phyloP scores from a whole-genome alignment of 306 rosid species.

The Pyrus bretschneideri region DNA sequence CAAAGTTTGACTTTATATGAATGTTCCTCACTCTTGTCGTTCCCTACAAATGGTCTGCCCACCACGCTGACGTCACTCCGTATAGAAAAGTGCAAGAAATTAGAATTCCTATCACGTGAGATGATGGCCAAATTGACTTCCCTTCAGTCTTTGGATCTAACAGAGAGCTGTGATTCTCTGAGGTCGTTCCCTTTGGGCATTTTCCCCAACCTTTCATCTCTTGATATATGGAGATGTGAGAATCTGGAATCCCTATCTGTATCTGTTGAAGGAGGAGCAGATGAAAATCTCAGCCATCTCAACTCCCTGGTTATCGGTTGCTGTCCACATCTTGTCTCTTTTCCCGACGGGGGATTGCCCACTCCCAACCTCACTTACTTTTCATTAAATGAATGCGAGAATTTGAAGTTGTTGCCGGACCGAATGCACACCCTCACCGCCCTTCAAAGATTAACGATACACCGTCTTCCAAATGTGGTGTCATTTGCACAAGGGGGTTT shows the following conservation, averaged over 20 bases:
- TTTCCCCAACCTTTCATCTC: background rate
- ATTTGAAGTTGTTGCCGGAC: background rate
- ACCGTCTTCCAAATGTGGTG: background rate
- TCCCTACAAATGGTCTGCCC: no score
- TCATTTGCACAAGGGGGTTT: no score
- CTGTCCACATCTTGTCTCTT: background rate
- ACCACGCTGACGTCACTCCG: no score
- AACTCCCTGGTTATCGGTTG: fast-evolving
- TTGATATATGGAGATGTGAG: background rate
- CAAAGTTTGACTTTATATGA: no score
- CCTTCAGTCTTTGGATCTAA: fast-evolving
- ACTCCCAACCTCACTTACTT: background rate
- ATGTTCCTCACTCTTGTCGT: no score
- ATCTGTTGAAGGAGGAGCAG: background rate
- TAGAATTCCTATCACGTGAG: no score
- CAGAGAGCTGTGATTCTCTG: background rate
- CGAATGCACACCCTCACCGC: background rate
- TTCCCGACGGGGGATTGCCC: background rate
- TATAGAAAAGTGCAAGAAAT: no score
- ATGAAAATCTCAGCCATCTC: background rate
- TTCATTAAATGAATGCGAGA: background rate
- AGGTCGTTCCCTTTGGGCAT: background rate
- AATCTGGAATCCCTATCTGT: background rate
- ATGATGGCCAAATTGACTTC: no score
- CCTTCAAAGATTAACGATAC: fast-evolving